A percentile compares a stretch with the other conserved stretches of the same genome.
Evolutionary conservation across 768 basidiomycete species (phyloP).

Genomic region (Tylopilus intermedius): DNA sequence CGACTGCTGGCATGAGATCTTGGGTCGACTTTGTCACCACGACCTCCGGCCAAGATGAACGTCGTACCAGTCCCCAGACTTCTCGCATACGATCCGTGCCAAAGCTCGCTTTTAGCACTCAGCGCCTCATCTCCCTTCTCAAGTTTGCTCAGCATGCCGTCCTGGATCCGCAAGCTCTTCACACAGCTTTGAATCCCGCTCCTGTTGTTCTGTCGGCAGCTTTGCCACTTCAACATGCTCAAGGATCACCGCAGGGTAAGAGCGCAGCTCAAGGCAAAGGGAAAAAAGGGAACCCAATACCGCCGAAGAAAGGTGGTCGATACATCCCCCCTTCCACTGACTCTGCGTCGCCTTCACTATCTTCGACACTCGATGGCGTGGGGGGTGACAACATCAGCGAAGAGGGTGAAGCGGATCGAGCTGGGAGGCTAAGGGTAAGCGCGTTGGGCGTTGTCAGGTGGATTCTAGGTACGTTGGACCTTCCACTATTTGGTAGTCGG

Average conservation of each 20-base stretch:
- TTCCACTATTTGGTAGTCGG: not conserved
- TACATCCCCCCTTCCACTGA: conserved; percentile 29
- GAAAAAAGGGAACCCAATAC: conserved; percentile 17
- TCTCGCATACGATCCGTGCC: not conserved
- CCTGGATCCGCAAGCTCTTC: conserved; percentile 58
- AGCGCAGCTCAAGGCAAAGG: conserved; percentile 7
- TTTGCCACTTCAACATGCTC: conserved; percentile 4
- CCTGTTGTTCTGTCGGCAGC: conserved; percentile 33
- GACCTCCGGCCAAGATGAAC: conserved; percentile 4
- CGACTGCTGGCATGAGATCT: conserved; percentile 43
- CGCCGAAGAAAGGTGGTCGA: conserved; percentile 32
- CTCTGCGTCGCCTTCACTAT: conserved; percentile 25
- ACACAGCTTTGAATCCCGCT: conserved; percentile 58
- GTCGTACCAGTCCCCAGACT: not conserved
- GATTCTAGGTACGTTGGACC: conserved; percentile 49
- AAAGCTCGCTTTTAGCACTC: conserved; percentile 31
- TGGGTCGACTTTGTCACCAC: conserved; percentile 43
- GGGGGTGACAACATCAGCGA: conserved; percentile 39
- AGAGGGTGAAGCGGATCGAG: conserved; percentile 65
- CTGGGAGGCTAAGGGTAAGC: conserved; percentile 63
- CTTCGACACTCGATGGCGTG: conserved; percentile 16
- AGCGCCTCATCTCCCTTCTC: conserved; percentile 36
- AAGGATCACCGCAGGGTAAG: conserved; percentile 4
- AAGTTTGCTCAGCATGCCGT: conserved; percentile 51
- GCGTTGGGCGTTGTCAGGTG: conserved; percentile 63